These are phyloP conservation scores for Tuber microsphaerosporum DNA, from an alignment of 495 filamentous ascomycete species.

Conservation along the genomic window DNA sequence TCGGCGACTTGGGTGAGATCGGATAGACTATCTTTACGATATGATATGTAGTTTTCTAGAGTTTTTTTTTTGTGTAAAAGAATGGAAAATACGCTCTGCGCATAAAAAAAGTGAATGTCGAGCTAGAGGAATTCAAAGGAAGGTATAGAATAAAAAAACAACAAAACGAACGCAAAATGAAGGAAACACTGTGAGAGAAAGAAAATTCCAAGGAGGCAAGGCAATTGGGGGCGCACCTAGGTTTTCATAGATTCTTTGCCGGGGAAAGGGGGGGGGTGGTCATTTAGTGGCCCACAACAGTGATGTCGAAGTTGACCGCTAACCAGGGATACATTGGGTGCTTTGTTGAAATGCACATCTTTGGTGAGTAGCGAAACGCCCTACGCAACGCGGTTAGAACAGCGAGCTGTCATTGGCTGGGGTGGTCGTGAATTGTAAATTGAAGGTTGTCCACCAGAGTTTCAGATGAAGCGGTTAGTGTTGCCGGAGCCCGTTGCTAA, in stretches of 20 bases:
- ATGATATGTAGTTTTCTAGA: constrained; percentile 10
- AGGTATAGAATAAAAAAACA: constrained; percentile 3
- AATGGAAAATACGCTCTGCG: constrained; percentile 29
- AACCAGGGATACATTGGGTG: background rate
- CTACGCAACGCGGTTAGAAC: background rate
- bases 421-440: background rate
- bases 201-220: background rate
- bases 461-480: constrained; percentile 5
- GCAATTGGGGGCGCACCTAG: background rate
- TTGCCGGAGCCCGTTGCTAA: background rate
- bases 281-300: background rate
- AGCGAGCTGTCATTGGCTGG: background rate
- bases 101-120: constrained; percentile 10
- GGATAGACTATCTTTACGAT: constrained; percentile 9
- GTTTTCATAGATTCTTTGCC: background rate
- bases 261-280: background rate
- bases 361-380: background rate
- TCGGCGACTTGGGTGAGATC: background rate
- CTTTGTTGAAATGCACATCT: background rate
- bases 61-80: background rate
- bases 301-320: background rate
- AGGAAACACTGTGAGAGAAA: constrained; percentile 1
- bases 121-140: constrained; percentile 9
- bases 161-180: constrained; percentile 9
- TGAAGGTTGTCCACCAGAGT: background rate